Conservation (phyloP, 2,329 filamentous ascomycete species). For the Aureobasidium musti region DNA sequence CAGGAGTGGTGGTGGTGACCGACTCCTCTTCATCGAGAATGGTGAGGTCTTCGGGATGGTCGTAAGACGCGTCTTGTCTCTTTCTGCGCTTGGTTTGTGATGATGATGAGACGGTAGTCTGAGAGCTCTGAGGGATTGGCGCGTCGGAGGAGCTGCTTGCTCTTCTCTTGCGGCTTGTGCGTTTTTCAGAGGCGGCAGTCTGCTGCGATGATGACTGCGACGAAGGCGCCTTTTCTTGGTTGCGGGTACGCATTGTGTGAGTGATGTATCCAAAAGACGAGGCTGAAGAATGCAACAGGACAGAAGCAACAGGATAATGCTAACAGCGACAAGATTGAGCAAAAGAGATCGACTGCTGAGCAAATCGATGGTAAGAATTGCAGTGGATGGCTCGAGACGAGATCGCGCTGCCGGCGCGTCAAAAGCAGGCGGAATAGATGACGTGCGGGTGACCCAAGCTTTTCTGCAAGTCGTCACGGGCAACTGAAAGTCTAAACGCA, state of each 20-base stretch:
- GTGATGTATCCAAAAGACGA: background rate
- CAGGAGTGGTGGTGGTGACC: conserved; percentile 27
- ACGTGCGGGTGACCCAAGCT: conserved; percentile 16
- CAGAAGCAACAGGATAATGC: background rate
- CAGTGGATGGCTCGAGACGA: conserved; percentile 12
- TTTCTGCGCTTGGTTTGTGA: conserved; percentile 31
- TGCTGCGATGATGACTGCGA: conserved; percentile 29
- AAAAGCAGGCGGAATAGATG: background rate
- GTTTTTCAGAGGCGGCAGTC: conserved; percentile 1
- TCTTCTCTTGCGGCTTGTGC: conserved; percentile 30
- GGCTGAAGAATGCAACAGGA: background rate
- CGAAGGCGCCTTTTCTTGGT: conserved; percentile 29
- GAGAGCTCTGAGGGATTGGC: conserved; percentile 18
- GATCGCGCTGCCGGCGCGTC: background rate
- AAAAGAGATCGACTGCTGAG: background rate
- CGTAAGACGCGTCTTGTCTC: conserved; percentile 28
- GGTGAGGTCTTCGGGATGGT: conserved; percentile 24
- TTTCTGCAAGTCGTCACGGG: conserved; percentile 1
- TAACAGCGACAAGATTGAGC: background rate
- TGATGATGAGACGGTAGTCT: conserved; percentile 18
- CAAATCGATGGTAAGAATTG: conserved; percentile 24
- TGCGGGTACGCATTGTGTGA: conserved; percentile 30
- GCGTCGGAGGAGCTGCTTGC: conserved; percentile 30
- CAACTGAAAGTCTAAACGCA: conserved; percentile 8
- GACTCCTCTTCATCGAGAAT: conserved; percentile 20